Base-by-base conservation (phyloP, 2,329 filamentous ascomycete species). In the Phaeosphaeriaceae sp. region DNA sequence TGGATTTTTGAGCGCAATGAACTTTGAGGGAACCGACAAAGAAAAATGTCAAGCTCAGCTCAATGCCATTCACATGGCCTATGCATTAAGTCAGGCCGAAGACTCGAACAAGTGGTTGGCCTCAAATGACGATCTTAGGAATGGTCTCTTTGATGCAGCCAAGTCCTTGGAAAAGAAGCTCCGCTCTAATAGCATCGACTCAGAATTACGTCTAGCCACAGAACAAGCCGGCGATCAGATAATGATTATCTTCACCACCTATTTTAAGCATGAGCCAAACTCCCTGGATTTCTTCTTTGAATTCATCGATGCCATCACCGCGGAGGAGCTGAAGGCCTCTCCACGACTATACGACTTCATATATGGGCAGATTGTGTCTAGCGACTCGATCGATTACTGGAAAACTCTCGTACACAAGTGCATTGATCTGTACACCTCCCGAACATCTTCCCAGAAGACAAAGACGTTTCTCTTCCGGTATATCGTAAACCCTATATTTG, bases 391-490 rank as follows among this genome's bases (percentile, higher is more conserved):
- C 18, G 91, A 95, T 13, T 94, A 92, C 67, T 92, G 92, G 81
- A 90, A 88, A 62, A 84, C 85, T 4, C 82, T 95, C 2, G 83
- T 97, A 34, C 83, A 93, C 64, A 88, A 90, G 45, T 96, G 92
- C 66, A 83, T 99, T 38, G 92, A 97, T 48, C 80, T 92, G 1
- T 99, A 97, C 70, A 87, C 89, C 6, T 84, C 87, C 41, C 90
- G 88, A 66, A 84, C 80, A 37, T 89, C 87, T 11, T 86, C 89
- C 0, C 94, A 97, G 73, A 92, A 89, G 77, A 90, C 90, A 36
- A 99, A 99, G 74, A 89, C 92, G 43, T 99, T 96, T 71, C 79
- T 95, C 29, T 86, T 99, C 68, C 91, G 91, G 69, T 87, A 96
- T 70, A 83, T 99, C 26, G 90, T 97, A 58, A 99, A 97, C 65